A percentile compares a stretch with the other conserved stretches of the same genome.
Conservation (phyloP, 2,329 filamentous ascomycete genomes). For the Aspergillus sp. region DNA sequence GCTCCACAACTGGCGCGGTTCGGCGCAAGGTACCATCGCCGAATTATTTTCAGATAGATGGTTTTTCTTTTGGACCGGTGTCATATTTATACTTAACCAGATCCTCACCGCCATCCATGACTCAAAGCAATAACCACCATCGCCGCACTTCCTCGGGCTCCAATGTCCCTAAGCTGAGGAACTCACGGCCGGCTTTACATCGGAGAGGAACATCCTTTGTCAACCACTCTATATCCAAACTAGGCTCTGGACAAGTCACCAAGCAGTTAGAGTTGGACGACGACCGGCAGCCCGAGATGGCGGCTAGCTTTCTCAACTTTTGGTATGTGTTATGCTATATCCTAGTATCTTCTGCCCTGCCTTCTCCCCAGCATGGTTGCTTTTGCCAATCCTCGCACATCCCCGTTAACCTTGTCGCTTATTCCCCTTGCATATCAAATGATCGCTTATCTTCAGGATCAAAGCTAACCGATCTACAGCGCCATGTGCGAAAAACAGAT, state of each 20-base stretch:
- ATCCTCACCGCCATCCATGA: conserved; percentile 43
- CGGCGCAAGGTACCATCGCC: conserved; percentile 24
- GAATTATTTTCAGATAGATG: conserved; percentile 18
- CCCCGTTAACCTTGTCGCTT: conserved; percentile 16
- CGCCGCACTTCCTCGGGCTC: conserved; percentile 37
- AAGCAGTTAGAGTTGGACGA: conserved; percentile 25
- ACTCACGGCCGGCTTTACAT: conserved; percentile 34
- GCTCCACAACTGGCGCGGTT: conserved; percentile 28
- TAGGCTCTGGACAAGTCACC: conserved; percentile 33
- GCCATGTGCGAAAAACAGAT: conserved; percentile 68
- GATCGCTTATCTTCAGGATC: conserved; percentile 24
- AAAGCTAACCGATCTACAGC: conserved; percentile 44
- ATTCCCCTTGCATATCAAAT: conserved; percentile 20
- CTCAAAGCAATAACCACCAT: conserved; percentile 34
- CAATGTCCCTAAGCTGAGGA: conserved; percentile 34
- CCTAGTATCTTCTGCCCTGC: conserved; percentile 3
- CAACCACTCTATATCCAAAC: conserved; percentile 35
- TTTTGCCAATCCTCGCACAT: conserved; percentile 14
- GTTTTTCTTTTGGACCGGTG: conserved; percentile 11
- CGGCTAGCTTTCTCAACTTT: conserved; percentile 48
- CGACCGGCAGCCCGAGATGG: conserved; percentile 41
- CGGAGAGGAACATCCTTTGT: conserved; percentile 35
- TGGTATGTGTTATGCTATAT: conserved; percentile 38
- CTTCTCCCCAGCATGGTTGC: conserved; percentile 19
- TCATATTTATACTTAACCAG: conserved; percentile 23